A percentile compares a stretch with the other conserved stretches of the same genome.
phyloP scores from a whole-genome alignment of 2,329 filamentous ascomycete genomes.

The Tolypocladium guangdongense region DNA sequence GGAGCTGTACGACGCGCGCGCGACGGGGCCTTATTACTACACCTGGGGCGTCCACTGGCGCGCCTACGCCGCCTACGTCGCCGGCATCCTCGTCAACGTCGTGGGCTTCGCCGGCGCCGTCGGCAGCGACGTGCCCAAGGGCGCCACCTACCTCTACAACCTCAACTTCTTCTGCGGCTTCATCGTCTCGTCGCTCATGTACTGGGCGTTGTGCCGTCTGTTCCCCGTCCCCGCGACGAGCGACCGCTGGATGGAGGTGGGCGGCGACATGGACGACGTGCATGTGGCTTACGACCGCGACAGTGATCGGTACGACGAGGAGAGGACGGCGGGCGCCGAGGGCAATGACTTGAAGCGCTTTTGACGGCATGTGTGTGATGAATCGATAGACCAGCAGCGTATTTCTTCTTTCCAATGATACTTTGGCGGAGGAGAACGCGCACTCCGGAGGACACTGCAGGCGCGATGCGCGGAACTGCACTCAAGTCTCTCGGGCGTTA shows the following conservation, averaged over 20 bases:
- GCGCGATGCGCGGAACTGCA: too few species aligned
- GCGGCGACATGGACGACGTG: constrained; percentile 47
- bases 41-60: constrained; percentile 69
- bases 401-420: neutral
- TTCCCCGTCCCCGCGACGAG: constrained; percentile 67
- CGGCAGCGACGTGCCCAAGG: constrained; percentile 58
- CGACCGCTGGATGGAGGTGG: constrained; percentile 67
- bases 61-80: constrained; percentile 71
- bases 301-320: constrained; percentile 29
- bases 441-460: too few species aligned
- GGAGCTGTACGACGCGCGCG: constrained; percentile 65
- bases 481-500: too few species aligned
- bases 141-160: constrained; percentile 78
- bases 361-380: neutral
- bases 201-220: constrained; percentile 59
- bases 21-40: constrained; percentile 61
- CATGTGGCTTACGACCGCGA: constrained; percentile 33
- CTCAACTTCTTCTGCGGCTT: constrained; percentile 87
- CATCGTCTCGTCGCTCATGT: constrained; percentile 53
- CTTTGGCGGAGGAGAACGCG: too few species aligned
- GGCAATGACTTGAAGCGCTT: constrained; percentile 5
- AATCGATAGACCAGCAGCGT: neutral
- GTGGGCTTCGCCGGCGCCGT: constrained; percentile 83
- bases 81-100: constrained; percentile 80
- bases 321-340: constrained; percentile 4